Base-by-base conservation (phyloP, 164 flowering plant genomes). In the Aristolochia contorta region DNA sequence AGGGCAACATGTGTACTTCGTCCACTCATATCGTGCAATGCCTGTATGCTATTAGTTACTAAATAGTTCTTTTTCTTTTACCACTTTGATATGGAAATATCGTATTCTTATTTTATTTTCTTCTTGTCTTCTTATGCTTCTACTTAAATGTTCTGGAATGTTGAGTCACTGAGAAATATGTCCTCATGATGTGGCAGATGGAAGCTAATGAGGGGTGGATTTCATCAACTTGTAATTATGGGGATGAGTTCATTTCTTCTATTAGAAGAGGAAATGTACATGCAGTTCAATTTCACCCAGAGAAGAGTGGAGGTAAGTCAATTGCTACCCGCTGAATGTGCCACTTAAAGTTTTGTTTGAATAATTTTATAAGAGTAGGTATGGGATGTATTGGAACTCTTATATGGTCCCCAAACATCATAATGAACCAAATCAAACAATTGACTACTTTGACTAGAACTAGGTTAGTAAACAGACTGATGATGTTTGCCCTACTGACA, bases 261-360 rank as follows among this genome's bases (percentile, higher is more conserved):
- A 67, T 93, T 56, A 79, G 77, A 67, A 84, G 73, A 78, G 99
- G 99, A 70, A 93, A 86, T 85, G 84, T 86, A 50, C 86, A 93
- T 67, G 99, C 95, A 27, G 96, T 93, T 59, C 99, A 93, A 70
- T 93, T 93, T 78, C 99, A 93, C 74, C 99, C 97, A 27, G 99
- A 93, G 71, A 93, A 93, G 77, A 93, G 99, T 78, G 99, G 99
- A 78, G 97, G 99, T 69, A 74, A 67, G 86, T 62, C 18, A 33
- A 2, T 56, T 49, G 53, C 53, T 49, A 12, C 22, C 8, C 4
- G 53, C 22, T 18, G 53, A 5, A 1, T 13, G 7, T 49, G 20
- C 14, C n/a, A 6, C 19, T 49, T 1, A 16, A 18, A 20, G 4
- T 1, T 49, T 6, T 49, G 8, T 16, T 6, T 49, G 22, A 2